Base-by-base conservation (phyloP, 805 yeast species). In the Lachancea meyersii region DNA sequence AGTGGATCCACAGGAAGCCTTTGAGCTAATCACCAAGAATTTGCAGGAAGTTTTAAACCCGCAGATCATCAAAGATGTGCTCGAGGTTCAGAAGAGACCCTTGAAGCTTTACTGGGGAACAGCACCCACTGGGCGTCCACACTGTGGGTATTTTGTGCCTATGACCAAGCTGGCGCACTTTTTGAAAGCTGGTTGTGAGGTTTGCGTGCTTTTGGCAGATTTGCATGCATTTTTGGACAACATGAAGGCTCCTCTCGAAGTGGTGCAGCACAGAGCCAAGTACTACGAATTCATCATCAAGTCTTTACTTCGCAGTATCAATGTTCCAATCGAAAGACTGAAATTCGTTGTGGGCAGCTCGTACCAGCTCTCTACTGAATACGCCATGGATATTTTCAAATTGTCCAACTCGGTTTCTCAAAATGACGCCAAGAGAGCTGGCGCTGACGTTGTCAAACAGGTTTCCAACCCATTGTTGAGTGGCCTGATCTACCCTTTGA, bases 381-480 rank as follows among this genome's bases (percentile, higher is more conserved):
- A 86, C 70, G 84, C 95, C 7, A 62, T 93, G 80, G 99, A 93
- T 59, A 67, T 93, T 32, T 93, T 89, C 77, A 80, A 79, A 64
- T 65, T 93, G 59, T 75, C 94, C 36, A 93, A 91, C 64, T 63
- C 70, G 35, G 96, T 87, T 22, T 80, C 95, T 19, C 96, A 86
- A 68, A 89, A 91, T 62, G 97, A 89, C 62, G 96, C 97, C 47
- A 86, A 86, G 70, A 80, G 98, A 65, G 99, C 99, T 1, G 99
- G 99, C 64, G 97, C 99, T 9, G 99, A 93, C 67, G 99, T 93
- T 43, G 99, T 93, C 49, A 93, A 93, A 64, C 98, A 93, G 70
- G 97, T 89, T 36, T 80, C 86, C 28, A 89, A 89, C 66, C 98
- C 99, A 31, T 75, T 88, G 52, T 76, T 93, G 46, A 79, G 91